Evolutionary conservation across 192 early-diverging fungal species (phyloP).

Genomic region (Coemansia sp.): DNA sequence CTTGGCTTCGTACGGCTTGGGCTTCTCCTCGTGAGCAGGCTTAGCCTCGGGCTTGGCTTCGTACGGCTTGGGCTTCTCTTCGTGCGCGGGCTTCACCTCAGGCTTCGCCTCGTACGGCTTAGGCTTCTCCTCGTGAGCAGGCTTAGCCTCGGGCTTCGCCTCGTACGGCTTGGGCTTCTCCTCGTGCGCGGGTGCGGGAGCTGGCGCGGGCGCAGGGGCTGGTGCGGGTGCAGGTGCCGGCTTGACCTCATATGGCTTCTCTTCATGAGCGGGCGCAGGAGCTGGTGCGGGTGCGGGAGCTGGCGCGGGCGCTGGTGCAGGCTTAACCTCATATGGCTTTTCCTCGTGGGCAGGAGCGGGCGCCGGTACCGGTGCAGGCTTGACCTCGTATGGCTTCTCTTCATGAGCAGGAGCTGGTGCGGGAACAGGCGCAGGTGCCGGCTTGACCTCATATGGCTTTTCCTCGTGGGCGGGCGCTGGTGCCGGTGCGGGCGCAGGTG

Average conservation of each 20-base stretch:
- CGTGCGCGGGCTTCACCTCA: background rate
- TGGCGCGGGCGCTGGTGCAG: background rate
- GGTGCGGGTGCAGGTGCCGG: background rate
- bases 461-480: conserved; percentile 4
- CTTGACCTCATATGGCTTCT: background rate
- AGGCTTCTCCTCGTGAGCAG: background rate
- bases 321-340: background rate
- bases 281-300: background rate
- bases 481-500: conserved; percentile 5
- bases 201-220: background rate
- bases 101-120: background rate
- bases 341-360: background rate
- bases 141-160: background rate
- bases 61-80: background rate
- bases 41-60: background rate
- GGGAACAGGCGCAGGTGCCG: no score
- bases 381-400: background rate
- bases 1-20: background rate
- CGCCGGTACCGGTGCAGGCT: background rate
- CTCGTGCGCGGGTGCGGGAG: background rate
- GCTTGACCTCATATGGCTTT: background rate
- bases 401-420: background rate
- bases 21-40: background rate
- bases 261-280: background rate
- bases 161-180: background rate